Evolutionary conservation across 495 filamentous ascomycete genomes (phyloP).

Genomic region (Oidiodendron maius): DNA sequence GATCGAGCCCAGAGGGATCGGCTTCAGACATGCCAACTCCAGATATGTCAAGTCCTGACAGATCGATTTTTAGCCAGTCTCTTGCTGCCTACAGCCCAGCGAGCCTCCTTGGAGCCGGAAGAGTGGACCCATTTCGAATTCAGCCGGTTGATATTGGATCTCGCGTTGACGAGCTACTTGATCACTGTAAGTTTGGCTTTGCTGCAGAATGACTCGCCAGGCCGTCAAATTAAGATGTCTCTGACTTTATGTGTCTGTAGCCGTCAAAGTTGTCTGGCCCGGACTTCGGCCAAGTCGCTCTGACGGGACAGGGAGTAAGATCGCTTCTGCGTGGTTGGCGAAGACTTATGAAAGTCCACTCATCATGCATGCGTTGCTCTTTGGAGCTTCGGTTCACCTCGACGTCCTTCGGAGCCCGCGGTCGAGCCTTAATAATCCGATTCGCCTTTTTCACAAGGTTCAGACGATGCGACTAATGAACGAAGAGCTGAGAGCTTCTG

Average conservation of each 20-base stretch:
- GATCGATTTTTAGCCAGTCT: neutral
- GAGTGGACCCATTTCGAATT: conserved; percentile 2
- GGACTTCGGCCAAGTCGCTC: neutral
- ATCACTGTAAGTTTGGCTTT: conserved; percentile 1
- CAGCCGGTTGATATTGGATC: neutral
- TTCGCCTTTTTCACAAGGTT: conserved; percentile 5
- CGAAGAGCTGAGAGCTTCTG: conserved; percentile 1
- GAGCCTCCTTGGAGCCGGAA: conserved; percentile 1
- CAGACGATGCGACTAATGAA: conserved; percentile 4
- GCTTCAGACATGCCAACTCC: neutral
- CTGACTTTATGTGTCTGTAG: neutral
- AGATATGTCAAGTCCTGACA: neutral
- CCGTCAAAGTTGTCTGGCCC: neutral
- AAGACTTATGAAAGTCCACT: neutral
- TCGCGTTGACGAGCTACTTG: conserved; percentile 1
- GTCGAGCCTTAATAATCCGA: neutral
- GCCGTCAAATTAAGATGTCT: neutral
- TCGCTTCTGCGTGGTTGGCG: neutral
- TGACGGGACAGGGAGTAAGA: neutral
- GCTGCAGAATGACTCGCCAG: no score
- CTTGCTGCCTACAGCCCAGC: neutral
- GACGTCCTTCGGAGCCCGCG: conserved; percentile 2
- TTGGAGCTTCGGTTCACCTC: conserved; percentile 3
- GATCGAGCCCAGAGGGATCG: neutral
- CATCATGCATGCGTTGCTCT: conserved; percentile 5